Base-by-base conservation (phyloP, 2,329 filamentous ascomycete genomes). In the Fusarium sp. region DNA sequence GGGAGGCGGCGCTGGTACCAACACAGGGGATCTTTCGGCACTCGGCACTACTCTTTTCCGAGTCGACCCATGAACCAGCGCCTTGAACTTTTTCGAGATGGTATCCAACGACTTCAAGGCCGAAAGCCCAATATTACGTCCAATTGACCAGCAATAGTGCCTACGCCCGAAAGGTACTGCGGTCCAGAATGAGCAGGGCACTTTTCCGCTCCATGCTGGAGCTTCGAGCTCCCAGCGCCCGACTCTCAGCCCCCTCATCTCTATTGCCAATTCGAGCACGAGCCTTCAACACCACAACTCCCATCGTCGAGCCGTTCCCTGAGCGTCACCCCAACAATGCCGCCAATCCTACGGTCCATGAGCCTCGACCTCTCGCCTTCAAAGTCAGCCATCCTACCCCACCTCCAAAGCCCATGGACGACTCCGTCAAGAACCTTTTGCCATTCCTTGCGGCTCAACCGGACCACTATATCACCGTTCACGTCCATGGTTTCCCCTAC, bases 401-500 rank as follows among this genome's bases (percentile, higher is more conserved):
- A 28, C 77, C 76, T 36, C 78, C 75, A 42, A 73, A 70, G 44
- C 80, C 76, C 49, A 79, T 91, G 64, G 83, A 85, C 62, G 79
- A 85, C 49, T 86, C 86, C 1, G 83, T 92, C 65, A 83, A 82
- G 67, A 78, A 78, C 40, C 85, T 93, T 46, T 87, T 94, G 28
- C 91, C 92, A 2, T 83, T 93, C 45, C 87, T 96, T 46, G 86
- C 85, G 71, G 85, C 89, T 12, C 92, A 96, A 80, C 87, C 89
- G 4, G 82, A 85, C 21, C 91, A 93, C 84, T 96, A 95, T 83
- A 87, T 93, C 75, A 92, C 89, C 44, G 83, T 91, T 56, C 91
- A 94, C 80, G 90, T 96, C 79, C 90, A 96, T 80, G 91, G 88
- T 28, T 88, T 86, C 53, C 91, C 91, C 8, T 96, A 95, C 82